A percentile compares a stretch with the other conserved stretches of the same genome.
Conservation (phyloP, 1,284 basidiomycete species). For the Tilletia horrida region DNA sequence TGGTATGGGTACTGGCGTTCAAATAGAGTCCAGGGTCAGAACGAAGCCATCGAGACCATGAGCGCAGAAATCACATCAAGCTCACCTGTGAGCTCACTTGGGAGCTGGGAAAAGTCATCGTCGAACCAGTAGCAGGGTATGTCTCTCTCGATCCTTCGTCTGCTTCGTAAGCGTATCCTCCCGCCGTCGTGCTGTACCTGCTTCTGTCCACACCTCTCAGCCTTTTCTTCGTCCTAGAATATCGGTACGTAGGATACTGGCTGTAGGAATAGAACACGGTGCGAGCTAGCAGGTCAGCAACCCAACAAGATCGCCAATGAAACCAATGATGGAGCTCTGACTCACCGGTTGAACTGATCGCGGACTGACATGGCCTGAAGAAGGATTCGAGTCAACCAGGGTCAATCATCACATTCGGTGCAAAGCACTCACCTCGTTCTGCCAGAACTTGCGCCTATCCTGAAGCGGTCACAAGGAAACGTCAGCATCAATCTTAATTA, state of each 20-base stretch:
- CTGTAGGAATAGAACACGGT: neutral
- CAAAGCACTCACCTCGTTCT: neutral
- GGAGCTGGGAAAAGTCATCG: no score
- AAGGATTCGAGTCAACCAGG: neutral
- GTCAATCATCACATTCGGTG: neutral
- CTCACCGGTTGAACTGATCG: constrained; percentile 8
- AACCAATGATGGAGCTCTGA: neutral
- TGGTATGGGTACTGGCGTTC: no score
- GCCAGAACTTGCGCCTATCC: constrained; percentile 12
- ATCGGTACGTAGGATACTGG: neutral
- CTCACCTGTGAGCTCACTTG: no score
- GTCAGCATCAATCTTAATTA: neutral
- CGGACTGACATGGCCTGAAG: constrained; percentile 1
- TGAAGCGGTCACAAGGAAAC: neutral
- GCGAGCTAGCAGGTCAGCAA: neutral
- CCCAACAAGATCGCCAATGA: neutral
- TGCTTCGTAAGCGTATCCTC: no score
- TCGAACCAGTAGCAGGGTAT: no score
- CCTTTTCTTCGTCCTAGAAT: neutral
- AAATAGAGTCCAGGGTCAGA: no score
- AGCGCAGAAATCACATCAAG: no score
- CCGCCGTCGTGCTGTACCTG: no score
- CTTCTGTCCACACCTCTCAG: neutral
- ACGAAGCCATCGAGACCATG: no score
- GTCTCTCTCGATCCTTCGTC: no score